Base-by-base conservation (phyloP, 345 rosid genomes). In the Reutealis trisperma region DNA sequence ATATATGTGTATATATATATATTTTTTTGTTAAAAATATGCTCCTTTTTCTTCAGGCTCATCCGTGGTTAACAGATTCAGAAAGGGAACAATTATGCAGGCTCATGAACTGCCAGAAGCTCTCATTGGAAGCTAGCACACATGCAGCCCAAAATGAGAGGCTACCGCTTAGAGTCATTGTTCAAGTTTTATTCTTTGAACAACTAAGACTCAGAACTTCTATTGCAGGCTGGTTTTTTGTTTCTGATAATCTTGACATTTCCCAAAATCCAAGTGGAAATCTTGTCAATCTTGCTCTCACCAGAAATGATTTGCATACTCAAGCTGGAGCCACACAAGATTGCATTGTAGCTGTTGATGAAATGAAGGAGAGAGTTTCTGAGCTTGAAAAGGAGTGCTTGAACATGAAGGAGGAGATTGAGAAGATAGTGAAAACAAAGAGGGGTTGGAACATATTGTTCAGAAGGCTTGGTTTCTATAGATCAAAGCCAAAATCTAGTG, bases 121-220 rank as follows among this genome's bases (percentile, higher is more conserved):
- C 18, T 93, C 98, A 24, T 57, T 94, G 21, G 98, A 94, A 81
- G 98, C 93, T 67, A 88, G 92, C 86, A 89, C 95, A 13, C 98
- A 94, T 72, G 98, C 98, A 42, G 90, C 98, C 7, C 96, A 93
- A 83, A 94, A 94, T 61, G 98, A 93, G 85, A 89, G 98, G 86
- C 85, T 94, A 63, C 98, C 98, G 0, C 86, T 94, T 8, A 80
- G 98, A 74, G 94, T 93, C 62, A 88, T 93, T 11, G 93, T 94
- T 70, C 98, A 94, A 87, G 93, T 93, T 71, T 70, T 93, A 70
- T 94, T 94, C 93, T 91, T 90, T 65, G 98, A 94, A 79, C 98
- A 94, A 81, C 89, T 94, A 64, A 79, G 94, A 72, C 98, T 94
- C 7, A 83, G 97, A 10, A 93, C 94, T 75, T 93, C 95, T 1